Base-by-base conservation (phyloP, 2,329 filamentous ascomycete genomes). In the Talaromyces islandicus region DNA sequence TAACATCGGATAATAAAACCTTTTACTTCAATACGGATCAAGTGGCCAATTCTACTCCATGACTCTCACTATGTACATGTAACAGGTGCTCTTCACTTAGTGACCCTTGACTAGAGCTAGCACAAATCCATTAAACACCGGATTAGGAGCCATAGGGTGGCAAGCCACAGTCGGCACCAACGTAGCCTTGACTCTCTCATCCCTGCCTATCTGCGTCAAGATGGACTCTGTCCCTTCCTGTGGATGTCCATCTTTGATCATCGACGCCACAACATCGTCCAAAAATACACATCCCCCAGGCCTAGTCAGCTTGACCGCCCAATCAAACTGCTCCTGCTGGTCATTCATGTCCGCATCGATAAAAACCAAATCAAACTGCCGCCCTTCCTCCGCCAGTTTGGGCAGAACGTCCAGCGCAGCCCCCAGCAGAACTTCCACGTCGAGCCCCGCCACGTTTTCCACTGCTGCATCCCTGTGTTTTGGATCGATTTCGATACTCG, bases 301-400 rank as follows among this genome's bases (percentile, higher is more conserved):
- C 0, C 70, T 73, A 9, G 27, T 32, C 17, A 54, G 51, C 29
- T 32, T n/a, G 5, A 54, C 51, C 1, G 77, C 77, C 64, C 70
- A 70, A 57, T 82, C 72, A 52, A 83, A 81, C 62, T 83, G 82
- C 30, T 74, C 73, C 71, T 73, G 78, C 58, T 82, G 80, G 63
- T 81, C 78, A 52, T 71, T 70, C 70, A 80, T 81, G 52, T 80
- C 78, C 6, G 81, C 82, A 66, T 84, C 81, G 35, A 84, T 79
- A 61, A 84, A 84, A 0, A 80, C 75, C 61, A 84, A 73, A 59
- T 80, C 80, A 61, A 81, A 82, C 51, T 70, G 70, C 54, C 70
- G 61, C 12, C 80, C 74, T 61, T 83, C 76, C 10, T 72, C 69
- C 0, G 63, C 69, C n/a, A 84, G 65, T 56, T 68, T 65, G 0